Evolutionary conservation across 2,329 filamentous ascomycete genomes (phyloP), one percentile per base, ranked within the genome.

Genomic region (Neophaeococcomyces aloes): DNA sequence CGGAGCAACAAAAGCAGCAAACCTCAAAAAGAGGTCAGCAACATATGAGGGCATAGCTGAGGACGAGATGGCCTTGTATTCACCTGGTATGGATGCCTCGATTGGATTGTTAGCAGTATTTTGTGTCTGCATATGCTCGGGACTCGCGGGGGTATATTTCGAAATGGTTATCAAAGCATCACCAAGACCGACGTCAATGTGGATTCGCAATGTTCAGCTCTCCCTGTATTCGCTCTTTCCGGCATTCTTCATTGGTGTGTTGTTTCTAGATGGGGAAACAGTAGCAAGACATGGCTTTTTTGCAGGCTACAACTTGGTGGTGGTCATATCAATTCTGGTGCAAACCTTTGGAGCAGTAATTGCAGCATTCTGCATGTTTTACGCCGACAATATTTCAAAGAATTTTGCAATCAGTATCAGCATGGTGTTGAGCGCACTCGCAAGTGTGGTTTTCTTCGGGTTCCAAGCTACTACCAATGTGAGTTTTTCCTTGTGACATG

Each of bases 181-280:
- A n/a, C 73, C 76, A 0, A 73, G 74, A 2, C 74, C 79, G 37
- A 81, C 81, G 4, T 89, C 86, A 1, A 72, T 96, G 11, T 98
- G 91, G 91, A 81, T 91, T 33, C 81, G 91, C 49, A 98, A 96
- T 60, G 83, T 95, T 36, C 91, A 98, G 62, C 70, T 98, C 18
- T 88, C 87, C 1, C 85, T 95, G 59, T 98, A 94, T 67, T 94
- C 88, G 1, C 70, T 96, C 1, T 89, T 95, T 56, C 86, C 89
- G 0, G 84, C 88, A 1, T 70, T 95, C 0, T 78, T 96, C 45
- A 73, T 94, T 41, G 91, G 89, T 1, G 81, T 96, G 4, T 66
- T 93, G 2, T 84, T 85, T 65, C 84, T 86, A 51, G 91, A 98
- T 53, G 91, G 89, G 19, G 77, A 80, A 48, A 81, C 83, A 31